Evolutionary conservation across 768 basidiomycete genomes (phyloP), one percentile per base, ranked within the genome.

Genomic region (Termitomyces sp.): DNA sequence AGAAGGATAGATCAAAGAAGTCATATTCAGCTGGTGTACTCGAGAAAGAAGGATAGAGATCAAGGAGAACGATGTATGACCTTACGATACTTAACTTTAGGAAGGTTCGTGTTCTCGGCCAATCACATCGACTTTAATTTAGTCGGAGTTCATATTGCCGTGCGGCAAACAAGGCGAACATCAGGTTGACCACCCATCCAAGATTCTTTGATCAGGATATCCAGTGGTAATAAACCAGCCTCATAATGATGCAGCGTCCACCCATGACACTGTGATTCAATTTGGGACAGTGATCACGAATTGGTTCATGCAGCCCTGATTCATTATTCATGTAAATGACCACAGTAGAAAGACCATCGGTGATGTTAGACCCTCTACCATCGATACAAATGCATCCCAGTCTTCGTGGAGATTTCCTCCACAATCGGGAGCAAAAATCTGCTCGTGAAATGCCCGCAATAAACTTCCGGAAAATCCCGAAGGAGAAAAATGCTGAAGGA

Each of bases 1-100:
- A 26, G 15, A 55, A 44, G 43, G 21, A 28, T 12, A 42, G 7
- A 40, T 42, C 19, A 51, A 54, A 58, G 55, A 57, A 47, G 45
- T 9, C 58, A 55, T 54, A 21, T 7, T 52, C 30, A 43, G 26
- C n/a, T 14, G 26, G 35, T 38, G 15, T n/a, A 40, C 26, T 15
- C 30, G 52, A 31, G 40, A 30, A 37, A 33, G 19, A 48, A 3
- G 3, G 7, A 40, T 23, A 37, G 12, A 26, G 5, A 15, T 12
- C 3, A 5, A 21, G 14, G 8, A 21, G 0, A 19, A 30, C 3
- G 15, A 5, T 38, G 23, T 23, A 23, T 14, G 37, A 33, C 33
- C 33, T 33, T 33, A 9, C 3, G 33, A 37, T 14, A 11, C 6
- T n/a, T 5, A 12, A 17, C 12, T 23, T 23, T 23, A 23, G 23